These are phyloP conservation scores for Fraxinus latifolia DNA, from an alignment of 305 asterid genomes.

Conservation along the genomic window DNA sequence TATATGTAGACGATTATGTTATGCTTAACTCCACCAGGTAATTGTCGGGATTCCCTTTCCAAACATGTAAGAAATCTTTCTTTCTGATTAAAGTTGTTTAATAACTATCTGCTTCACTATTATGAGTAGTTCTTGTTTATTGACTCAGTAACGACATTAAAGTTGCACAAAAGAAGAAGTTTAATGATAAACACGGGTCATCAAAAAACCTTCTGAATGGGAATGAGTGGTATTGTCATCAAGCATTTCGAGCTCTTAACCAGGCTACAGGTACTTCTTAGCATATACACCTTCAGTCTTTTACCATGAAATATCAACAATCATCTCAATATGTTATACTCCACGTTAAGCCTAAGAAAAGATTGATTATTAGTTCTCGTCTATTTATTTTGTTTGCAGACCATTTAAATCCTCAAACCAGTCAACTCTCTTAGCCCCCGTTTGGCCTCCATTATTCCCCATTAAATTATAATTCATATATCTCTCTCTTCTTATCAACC, in stretches of 20 bases:
- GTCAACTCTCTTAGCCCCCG: background rate
- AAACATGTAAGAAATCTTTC: conserved; percentile 59
- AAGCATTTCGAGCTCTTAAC: conserved; percentile 96
- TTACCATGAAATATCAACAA: background rate
- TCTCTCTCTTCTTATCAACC: too few relatives aligned
- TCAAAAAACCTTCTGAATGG: conserved; percentile 87
- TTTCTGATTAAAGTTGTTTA: conserved; percentile 16
- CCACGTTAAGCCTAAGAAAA: conserved; percentile 1
- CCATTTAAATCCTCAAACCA: background rate
- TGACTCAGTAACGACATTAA: conserved; percentile 65
- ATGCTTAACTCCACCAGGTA: conserved; percentile 63
- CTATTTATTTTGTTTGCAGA: background rate
- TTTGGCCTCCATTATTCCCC: too few relatives aligned
- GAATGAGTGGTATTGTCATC: conserved; percentile 93
- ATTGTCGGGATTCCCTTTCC: conserved; percentile 97
- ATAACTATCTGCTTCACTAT: conserved; percentile 13
- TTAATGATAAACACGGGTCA: conserved; percentile 57
- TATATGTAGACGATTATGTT: conserved; percentile 30
- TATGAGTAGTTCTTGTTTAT: conserved; percentile 24
- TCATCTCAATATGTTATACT: background rate
- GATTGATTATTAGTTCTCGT: background rate
- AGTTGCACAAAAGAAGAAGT: conserved; percentile 87
- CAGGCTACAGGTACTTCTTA: conserved; percentile 80
- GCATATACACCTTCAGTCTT: background rate
- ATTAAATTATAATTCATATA: too few relatives aligned